Conservation (phyloP, 1,139 yeast genomes). For the Yarrowia galli region DNA sequence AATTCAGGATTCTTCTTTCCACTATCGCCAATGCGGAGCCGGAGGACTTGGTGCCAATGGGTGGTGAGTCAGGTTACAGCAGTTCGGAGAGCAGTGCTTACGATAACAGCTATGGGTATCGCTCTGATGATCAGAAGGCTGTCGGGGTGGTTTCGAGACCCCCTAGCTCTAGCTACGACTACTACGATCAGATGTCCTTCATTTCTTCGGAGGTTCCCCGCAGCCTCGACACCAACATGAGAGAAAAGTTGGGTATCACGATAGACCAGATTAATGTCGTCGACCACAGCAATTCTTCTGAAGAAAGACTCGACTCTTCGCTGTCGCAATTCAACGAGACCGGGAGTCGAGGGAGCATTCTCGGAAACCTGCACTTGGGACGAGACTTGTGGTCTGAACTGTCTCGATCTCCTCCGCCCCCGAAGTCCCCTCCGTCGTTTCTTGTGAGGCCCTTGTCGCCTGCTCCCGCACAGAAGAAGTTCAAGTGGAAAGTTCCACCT, state of each 20-base stretch:
- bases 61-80: constrained; percentile 9
- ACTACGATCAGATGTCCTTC: constrained; percentile 5
- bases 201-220: constrained; percentile 1
- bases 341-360: constrained; percentile 21
- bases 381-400: constrained; percentile 32
- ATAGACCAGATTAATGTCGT: constrained; percentile 3
- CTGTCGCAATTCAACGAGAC: constrained; percentile 32
- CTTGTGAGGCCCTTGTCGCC: neutral
- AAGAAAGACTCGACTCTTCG: constrained; percentile 18
- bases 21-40: constrained; percentile 22
- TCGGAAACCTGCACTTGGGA: constrained; percentile 22
- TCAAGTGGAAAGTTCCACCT: constrained; percentile 22
- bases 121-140: neutral
- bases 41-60: neutral
- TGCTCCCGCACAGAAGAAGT: neutral
- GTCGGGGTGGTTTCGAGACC: neutral
- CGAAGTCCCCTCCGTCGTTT: neutral
- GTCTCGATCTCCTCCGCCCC: constrained; percentile 17
- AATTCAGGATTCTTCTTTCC: neutral
- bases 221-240: constrained; percentile 15
- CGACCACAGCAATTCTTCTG: constrained; percentile 25
- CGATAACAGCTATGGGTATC: constrained; percentile 11
- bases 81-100: constrained; percentile 5
- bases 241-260: constrained; percentile 19
- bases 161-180: constrained; percentile 19